phyloP scores from a whole-genome alignment of 805 yeast genomes.

The Naumovozyma baii region DNA sequence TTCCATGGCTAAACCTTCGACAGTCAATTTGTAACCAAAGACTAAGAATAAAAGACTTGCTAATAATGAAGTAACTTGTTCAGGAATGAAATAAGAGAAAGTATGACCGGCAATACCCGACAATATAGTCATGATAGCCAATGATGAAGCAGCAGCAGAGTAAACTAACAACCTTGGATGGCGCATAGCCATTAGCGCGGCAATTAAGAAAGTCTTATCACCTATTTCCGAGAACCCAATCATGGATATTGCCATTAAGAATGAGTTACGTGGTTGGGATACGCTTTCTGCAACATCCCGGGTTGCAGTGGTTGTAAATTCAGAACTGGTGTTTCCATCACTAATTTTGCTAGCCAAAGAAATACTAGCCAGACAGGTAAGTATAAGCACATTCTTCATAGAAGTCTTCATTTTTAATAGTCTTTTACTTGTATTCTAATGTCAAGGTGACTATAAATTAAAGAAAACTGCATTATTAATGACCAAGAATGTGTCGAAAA shows the following conservation, averaged over 20 bases:
- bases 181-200: conserved; percentile 97
- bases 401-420: neutral
- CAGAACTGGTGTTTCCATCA: neutral
- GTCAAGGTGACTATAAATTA: too few relatives aligned
- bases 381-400: neutral
- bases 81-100: conserved; percentile 73
- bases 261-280: conserved; percentile 32
- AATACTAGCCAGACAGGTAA: neutral
- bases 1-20: conserved; percentile 77
- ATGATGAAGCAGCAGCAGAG: conserved; percentile 73
- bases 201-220: conserved; percentile 92
- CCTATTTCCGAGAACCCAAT: conserved; percentile 93
- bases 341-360: neutral
- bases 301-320: neutral
- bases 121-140: conserved; percentile 82
- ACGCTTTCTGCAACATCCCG: neutral
- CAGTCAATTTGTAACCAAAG: conserved; percentile 66
- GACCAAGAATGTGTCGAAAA: neutral
- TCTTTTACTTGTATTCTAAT: too few relatives aligned
- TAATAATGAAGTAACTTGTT: conserved; percentile 64
- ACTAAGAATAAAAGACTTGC: conserved; percentile 77
- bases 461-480: neutral
- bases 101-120: conserved; percentile 90
- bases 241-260: conserved; percentile 80
- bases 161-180: conserved; percentile 79